Evolutionary conservation across 768 basidiomycete genomes (phyloP).

Genomic region (Hydnomerulius pinastri): DNA sequence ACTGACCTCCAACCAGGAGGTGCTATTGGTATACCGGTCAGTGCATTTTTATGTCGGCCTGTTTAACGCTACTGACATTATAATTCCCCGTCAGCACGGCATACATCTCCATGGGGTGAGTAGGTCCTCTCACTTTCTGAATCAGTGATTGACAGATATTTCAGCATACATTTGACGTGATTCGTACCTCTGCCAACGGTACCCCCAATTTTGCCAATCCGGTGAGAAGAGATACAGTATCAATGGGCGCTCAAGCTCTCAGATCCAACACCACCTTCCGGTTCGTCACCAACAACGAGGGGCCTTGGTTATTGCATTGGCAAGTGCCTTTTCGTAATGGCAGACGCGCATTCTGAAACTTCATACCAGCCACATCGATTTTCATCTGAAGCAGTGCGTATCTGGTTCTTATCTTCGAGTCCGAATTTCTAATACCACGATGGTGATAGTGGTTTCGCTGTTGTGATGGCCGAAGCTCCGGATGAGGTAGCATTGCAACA

Average conservation of each 20-base stretch:
- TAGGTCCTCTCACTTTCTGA: not conserved
- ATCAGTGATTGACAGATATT: not conserved
- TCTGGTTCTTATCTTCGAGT: not conserved
- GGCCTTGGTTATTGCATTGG: slow-evolving; percentile 58
- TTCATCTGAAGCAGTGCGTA: slow-evolving; percentile 27
- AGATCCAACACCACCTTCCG: slow-evolving; percentile 52
- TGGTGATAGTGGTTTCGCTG: slow-evolving; percentile 30
- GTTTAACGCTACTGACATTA: not conserved
- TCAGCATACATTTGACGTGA: slow-evolving; percentile 42
- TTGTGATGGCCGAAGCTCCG: slow-evolving; percentile 30
- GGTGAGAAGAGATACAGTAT: slow-evolving; percentile 35
- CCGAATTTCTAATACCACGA: slow-evolving; percentile 3
- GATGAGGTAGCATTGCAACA: slow-evolving; percentile 20
- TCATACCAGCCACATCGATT: slow-evolving; percentile 34
- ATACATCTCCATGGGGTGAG: slow-evolving; percentile 44
- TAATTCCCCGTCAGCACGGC: slow-evolving; percentile 31
- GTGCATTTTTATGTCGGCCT: slow-evolving; percentile 3
- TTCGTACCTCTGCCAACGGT: slow-evolving; percentile 33
- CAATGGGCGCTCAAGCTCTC: slow-evolving; percentile 35
- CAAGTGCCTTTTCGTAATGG: slow-evolving; percentile 3
- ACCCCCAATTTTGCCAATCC: slow-evolving; percentile 40
- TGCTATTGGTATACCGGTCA: slow-evolving; percentile 36
- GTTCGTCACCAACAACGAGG: slow-evolving; percentile 67
- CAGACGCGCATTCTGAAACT: not conserved
- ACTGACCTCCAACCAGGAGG: slow-evolving; percentile 34